A percentile compares a stretch with the other conserved stretches of the same genome.
phyloP scores from a whole-genome alignment of 1,284 basidiomycete genomes.

The Volvariella volvacea region DNA sequence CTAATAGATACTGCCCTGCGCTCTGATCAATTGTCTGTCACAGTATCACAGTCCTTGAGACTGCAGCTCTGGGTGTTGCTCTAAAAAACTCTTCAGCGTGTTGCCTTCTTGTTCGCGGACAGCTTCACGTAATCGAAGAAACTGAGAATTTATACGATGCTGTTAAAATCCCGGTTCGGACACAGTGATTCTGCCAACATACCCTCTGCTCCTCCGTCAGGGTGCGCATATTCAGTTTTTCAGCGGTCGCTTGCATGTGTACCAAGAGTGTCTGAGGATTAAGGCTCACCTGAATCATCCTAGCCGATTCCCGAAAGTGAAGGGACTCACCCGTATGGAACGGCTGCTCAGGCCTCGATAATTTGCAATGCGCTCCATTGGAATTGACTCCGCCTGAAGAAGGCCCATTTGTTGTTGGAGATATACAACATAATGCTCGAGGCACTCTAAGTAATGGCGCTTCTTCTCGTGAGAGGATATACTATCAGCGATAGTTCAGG shows the following conservation, averaged over 20 bases:
- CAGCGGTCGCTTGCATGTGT: slow-evolving; percentile 53
- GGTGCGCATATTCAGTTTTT: slow-evolving; percentile 40
- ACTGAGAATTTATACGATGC: slow-evolving; percentile 15
- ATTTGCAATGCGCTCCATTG: slow-evolving; percentile 46
- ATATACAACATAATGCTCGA: slow-evolving; percentile 63
- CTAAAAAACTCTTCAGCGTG: background rate
- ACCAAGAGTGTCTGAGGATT: slow-evolving; percentile 42
- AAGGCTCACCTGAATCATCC: slow-evolving; percentile 3
- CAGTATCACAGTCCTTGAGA: no score
- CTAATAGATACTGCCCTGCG: no score
- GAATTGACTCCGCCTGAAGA: slow-evolving; percentile 38
- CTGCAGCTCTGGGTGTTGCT: background rate
- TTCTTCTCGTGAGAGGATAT: slow-evolving; percentile 76
- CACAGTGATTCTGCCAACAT: slow-evolving; percentile 10
- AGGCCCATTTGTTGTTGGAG: slow-evolving; percentile 54
- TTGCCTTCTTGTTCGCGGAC: slow-evolving; percentile 9
- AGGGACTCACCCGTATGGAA: slow-evolving; percentile 34
- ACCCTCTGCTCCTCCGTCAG: slow-evolving; percentile 50
- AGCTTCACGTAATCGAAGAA: slow-evolving; percentile 21
- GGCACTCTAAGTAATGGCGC: slow-evolving; percentile 59
- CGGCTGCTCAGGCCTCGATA: slow-evolving; percentile 54
- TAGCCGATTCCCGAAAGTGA: no score
- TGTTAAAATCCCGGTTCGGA: background rate
- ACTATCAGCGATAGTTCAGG: slow-evolving; percentile 37
- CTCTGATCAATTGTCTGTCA: no score